Conservation (phyloP, 805 yeast genomes). For the Limtongozyma cylindracea region DNA sequence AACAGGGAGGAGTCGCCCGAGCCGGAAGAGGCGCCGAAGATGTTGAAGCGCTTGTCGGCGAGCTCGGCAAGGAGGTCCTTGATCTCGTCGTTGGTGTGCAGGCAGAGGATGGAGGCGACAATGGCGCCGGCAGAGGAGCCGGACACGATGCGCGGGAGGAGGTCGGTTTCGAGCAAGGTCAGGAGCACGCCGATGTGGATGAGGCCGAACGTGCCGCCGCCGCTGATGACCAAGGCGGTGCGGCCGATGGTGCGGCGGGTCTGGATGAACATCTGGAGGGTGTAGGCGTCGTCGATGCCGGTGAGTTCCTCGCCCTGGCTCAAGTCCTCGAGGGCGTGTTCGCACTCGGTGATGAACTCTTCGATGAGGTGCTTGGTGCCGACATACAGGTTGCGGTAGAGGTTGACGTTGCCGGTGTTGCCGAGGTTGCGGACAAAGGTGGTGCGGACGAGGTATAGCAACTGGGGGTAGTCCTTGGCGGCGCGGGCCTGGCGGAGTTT, state of each 20-base stretch:
- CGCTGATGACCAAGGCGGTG: constrained; percentile 84
- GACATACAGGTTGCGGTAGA: constrained; percentile 55
- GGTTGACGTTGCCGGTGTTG: constrained; percentile 57
- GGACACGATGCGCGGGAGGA: constrained; percentile 69
- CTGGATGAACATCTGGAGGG: constrained; percentile 60
- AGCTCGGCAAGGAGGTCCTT: constrained; percentile 30
- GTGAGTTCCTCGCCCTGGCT: constrained; percentile 14
- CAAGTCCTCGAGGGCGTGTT: constrained; percentile 14
- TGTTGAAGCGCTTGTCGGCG: constrained; percentile 25
- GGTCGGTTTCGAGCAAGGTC: constrained; percentile 44
- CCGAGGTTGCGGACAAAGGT: constrained; percentile 72
- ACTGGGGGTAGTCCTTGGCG: constrained; percentile 25
- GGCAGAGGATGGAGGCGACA: constrained; percentile 71
- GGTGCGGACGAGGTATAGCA: constrained; percentile 59
- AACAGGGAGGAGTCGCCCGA: constrained; percentile 16
- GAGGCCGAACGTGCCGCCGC: constrained; percentile 88
- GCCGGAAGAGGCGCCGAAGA: constrained; percentile 11
- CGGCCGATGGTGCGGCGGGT: constrained; percentile 83
- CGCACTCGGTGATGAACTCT: constrained; percentile 63
- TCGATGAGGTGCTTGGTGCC: constrained; percentile 77
- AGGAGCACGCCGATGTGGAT: constrained; percentile 83
- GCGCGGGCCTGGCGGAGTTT: constrained; percentile 36
- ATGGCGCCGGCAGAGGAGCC: constrained; percentile 96
- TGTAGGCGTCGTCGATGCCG: constrained; percentile 49
- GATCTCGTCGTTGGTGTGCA: constrained; percentile 52